These are phyloP conservation scores for Nakaseomyces glabratus DNA, from an alignment of 1,139 yeast species.

Conservation along the genomic window DNA sequence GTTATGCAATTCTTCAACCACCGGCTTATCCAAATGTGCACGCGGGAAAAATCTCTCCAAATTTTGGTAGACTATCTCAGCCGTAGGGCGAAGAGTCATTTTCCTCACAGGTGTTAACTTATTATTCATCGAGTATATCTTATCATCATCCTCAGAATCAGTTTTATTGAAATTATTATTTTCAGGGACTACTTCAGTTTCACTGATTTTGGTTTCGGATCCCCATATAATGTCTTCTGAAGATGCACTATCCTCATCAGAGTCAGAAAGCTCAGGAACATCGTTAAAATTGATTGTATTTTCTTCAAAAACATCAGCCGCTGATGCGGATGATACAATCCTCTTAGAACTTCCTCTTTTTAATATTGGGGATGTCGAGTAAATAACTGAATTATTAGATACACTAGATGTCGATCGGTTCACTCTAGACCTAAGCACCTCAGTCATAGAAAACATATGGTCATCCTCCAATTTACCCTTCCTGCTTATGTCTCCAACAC, in stretches of 20 bases:
- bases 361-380: constrained; percentile 37
- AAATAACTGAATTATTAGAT: constrained; percentile 20
- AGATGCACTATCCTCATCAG: constrained; percentile 31
- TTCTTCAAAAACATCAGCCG: constrained; percentile 52
- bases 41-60: constrained; percentile 88
- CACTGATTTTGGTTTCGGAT: constrained; percentile 7
- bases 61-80: constrained; percentile 86
- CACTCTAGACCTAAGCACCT: constrained; percentile 12
- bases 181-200: constrained; percentile 2
- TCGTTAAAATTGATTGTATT: constrained; percentile 64
- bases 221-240: constrained; percentile 19
- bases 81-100: constrained; percentile 80
- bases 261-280: constrained; percentile 49
- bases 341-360: constrained; percentile 51
- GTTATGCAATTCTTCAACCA: constrained; percentile 62
- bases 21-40: constrained; percentile 87
- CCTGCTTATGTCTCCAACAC: constrained; percentile 23
- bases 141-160: constrained; percentile 14
- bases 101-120: constrained; percentile 27
- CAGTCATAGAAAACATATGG: constrained; percentile 11
- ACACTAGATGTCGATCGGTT: constrained; percentile 24
- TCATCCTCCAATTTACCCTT: constrained; percentile 14
- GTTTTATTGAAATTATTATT: constrained; percentile 4
- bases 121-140: constrained; percentile 9
- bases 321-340: constrained; percentile 30